Percentiles rank a stretch among this genome's conserved stretches.
These are phyloP conservation scores for Colletotrichum sp. DNA, from an alignment of 2,329 filamentous ascomycete genomes.

Conservation along the genomic window DNA sequence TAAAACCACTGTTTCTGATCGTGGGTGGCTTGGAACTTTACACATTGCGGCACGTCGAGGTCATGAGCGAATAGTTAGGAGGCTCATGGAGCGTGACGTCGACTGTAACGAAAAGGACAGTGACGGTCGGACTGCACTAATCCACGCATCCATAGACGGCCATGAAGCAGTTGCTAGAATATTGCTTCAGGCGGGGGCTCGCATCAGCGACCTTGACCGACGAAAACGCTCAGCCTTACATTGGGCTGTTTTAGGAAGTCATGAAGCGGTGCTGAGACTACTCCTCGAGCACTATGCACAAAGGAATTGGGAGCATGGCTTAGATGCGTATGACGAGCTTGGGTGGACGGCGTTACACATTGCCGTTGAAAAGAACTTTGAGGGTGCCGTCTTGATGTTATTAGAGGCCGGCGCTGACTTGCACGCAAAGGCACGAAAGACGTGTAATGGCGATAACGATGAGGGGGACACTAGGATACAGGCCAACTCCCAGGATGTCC, in stretches of 20 bases:
- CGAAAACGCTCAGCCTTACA: background rate
- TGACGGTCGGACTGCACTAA: background rate
- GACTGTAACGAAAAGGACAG: background rate
- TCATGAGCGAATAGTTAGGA: background rate
- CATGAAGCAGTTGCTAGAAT: background rate
- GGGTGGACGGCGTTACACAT: background rate
- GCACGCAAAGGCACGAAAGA: background rate
- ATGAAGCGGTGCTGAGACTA: background rate
- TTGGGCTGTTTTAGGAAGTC: background rate
- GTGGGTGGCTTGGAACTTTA: background rate
- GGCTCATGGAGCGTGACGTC: background rate
- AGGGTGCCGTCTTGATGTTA: background rate
- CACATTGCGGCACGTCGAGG: background rate
- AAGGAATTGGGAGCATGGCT: background rate
- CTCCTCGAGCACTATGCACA: background rate
- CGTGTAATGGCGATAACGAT: background rate
- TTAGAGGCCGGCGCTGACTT: background rate
- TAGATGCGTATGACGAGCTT: background rate
- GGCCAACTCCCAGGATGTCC: background rate
- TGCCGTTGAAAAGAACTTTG: background rate
- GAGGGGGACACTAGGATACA: background rate
- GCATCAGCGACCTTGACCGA: background rate
- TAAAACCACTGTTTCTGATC: background rate
- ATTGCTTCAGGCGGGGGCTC: background rate
- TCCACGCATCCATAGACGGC: background rate